phyloP scores from a whole-genome alignment of 2,329 filamentous ascomycete species.

The Xylariaceae sp. region DNA sequence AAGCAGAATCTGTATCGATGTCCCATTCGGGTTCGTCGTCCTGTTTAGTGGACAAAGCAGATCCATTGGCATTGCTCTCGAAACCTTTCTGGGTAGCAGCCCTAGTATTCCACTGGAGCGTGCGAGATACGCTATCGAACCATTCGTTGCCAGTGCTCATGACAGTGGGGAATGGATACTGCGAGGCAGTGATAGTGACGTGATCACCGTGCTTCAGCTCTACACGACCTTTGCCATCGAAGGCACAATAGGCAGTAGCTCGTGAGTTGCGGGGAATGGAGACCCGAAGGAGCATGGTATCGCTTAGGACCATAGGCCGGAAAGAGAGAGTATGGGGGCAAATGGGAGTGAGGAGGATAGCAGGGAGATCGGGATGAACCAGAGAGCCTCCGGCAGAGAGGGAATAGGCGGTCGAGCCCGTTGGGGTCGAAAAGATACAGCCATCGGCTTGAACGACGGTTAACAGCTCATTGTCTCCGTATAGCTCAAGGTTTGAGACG shows the following conservation, averaged over 20 bases:
- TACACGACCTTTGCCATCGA: slow-evolving; percentile 93
- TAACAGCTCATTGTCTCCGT: slow-evolving; percentile 89
- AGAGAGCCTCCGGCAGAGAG: slow-evolving; percentile 92
- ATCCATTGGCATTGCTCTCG: slow-evolving; percentile 41
- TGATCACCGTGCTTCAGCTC: slow-evolving; percentile 91
- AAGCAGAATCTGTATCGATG: slow-evolving; percentile 83
- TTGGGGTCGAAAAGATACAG: slow-evolving; percentile 96
- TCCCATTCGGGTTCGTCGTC: slow-evolving; percentile 72
- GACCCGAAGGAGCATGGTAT: slow-evolving; percentile 88
- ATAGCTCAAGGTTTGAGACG: slow-evolving; percentile 93
- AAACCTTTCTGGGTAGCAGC: slow-evolving; percentile 92
- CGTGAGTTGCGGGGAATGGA: slow-evolving; percentile 80
- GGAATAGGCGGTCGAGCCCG: slow-evolving; percentile 86
- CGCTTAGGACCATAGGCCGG: slow-evolving; percentile 94
- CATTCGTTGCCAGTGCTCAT: slow-evolving; percentile 86
- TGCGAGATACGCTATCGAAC: slow-evolving; percentile 93
- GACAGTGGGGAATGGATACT: slow-evolving; percentile 96
- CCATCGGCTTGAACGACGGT: slow-evolving; percentile 96
- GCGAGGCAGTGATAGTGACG: slow-evolving; percentile 91
- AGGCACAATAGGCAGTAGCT: slow-evolving; percentile 92
- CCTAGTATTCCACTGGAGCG: slow-evolving; percentile 90
- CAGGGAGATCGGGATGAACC: slow-evolving; percentile 94
- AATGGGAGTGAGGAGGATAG: slow-evolving; percentile 93
- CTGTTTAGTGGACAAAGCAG: slow-evolving; percentile 49
- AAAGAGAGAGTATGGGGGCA: slow-evolving; percentile 97